phyloP scores from a whole-genome alignment of 2,329 filamentous ascomycete genomes.

The Diaporthe helianthi region DNA sequence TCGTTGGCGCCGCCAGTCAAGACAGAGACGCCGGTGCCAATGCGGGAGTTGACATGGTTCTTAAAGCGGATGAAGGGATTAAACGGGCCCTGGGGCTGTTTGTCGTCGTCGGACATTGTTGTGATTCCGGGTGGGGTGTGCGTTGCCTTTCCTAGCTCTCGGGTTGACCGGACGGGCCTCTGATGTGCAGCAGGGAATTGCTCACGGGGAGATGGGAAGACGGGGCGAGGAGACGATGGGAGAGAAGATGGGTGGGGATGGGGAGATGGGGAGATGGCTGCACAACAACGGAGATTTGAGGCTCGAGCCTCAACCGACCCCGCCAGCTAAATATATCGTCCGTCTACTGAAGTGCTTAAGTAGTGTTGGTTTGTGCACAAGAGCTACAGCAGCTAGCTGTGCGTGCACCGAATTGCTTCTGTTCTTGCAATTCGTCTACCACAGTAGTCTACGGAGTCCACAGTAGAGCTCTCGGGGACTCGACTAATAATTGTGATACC shows the following conservation, averaged over 20 bases:
- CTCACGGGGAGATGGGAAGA: constrained; percentile 3
- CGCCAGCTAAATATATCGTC: constrained; percentile 12
- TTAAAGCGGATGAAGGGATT: constrained; percentile 52
- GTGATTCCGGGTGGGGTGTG: neutral
- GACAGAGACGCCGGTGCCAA: constrained; percentile 44
- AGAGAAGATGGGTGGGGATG: constrained; percentile 1
- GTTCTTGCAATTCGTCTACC: no score
- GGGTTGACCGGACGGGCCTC: constrained; percentile 5
- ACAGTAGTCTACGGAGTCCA: no score
- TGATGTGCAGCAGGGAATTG: neutral
- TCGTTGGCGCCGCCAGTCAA: constrained; percentile 39
- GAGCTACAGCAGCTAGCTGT: no score
- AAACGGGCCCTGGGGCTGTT: constrained; percentile 36
- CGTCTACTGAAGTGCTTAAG: no score
- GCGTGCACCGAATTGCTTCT: neutral
- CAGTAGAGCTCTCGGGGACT: no score
- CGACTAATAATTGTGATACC: no score
- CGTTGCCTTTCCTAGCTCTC: neutral
- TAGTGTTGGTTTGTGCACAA: constrained; percentile 8
- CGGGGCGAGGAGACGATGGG: neutral
- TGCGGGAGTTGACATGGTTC: constrained; percentile 48
- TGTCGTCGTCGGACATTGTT: constrained; percentile 37
- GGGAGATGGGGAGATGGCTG: constrained; percentile 8
- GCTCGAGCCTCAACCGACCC: constrained; percentile 22
- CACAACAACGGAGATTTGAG: constrained; percentile 8